These are phyloP conservation scores for Candida xiaguanensis DNA, from an alignment of 805 yeast species.

Conservation along the genomic window DNA sequence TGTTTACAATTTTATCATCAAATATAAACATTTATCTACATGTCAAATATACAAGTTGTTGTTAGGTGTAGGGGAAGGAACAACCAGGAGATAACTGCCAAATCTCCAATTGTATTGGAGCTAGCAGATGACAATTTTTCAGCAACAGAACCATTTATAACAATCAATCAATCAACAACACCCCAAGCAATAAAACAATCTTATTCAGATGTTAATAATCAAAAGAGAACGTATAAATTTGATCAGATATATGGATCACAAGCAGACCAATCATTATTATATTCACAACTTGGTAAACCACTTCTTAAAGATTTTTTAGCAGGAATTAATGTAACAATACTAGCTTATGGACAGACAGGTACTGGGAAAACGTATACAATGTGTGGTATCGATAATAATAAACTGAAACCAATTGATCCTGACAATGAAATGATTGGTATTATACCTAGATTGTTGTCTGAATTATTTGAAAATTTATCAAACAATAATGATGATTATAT, in stretches of 20 bases:
- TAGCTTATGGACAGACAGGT: conserved; percentile 84
- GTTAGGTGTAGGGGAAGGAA: conserved; percentile 55
- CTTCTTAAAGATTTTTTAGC: conserved; percentile 60
- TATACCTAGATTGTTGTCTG: conserved; percentile 44
- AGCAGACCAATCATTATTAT: conserved; percentile 67
- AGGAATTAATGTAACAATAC: conserved; percentile 69
- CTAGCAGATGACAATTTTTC: conserved; percentile 36
- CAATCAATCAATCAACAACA: conserved; percentile 10
- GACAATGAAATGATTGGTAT: conserved; percentile 46
- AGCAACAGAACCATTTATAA: conserved; percentile 18
- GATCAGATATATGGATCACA: conserved; percentile 83
- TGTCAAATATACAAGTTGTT: conserved; percentile 47
- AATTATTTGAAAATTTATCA: conserved; percentile 50
- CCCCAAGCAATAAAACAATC: background rate
- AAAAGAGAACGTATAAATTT: conserved; percentile 54
- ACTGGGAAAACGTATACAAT: conserved; percentile 81
- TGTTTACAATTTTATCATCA: conserved; percentile 7
- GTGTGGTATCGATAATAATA: conserved; percentile 44
- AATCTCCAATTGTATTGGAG: conserved; percentile 46
- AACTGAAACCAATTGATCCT: background rate
- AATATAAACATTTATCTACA: conserved; percentile 6
- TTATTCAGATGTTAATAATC: conserved; percentile 2
- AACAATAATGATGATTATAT: conserved; percentile 48
- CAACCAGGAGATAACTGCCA: conserved; percentile 38
- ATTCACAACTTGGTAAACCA: conserved; percentile 68